Base-by-base conservation (phyloP, 805 yeast species). In the Myxozyma neglecta region DNA sequence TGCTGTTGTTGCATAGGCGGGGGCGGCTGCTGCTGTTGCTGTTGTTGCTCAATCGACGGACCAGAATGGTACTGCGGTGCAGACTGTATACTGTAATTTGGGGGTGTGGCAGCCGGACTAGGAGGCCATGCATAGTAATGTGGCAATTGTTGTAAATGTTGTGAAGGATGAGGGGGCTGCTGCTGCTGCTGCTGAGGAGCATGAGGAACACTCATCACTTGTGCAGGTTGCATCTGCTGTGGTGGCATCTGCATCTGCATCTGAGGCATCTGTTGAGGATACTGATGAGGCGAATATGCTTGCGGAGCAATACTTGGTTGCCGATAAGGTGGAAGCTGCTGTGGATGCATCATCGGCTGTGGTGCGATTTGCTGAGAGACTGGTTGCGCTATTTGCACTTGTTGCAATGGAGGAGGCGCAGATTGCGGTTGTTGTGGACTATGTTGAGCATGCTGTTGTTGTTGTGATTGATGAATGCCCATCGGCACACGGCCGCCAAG, bases 31-130 rank as follows among this genome's bases (percentile, higher is more conserved):
- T 53, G 45, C n/a, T 35, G 50, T 14, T 44, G 43, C 1, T 44
- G 57, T 43, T 7, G 50, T n/a, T 36, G 53, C 36, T 18, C 16
- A 6, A 6, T 34, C 32, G 53, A 44, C 6, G 44, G n/a, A 9
- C 51, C 37, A 48, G 56, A 47, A 16, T 37, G 56, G 24, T 54
- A 57, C 40, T 55, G 56, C 50, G 49, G 63, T 11, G 53, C 36
- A 9, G 63, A 56, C 14, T 48, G 63, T 14, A 57, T 48, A 24
- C 24, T 29, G 59, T 47, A 57, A 57, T 57, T 13, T 18, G 68
- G 61, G 7, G 68, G 65, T 6, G 83, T 74, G 8, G 85, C 87
- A 10, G 76, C 73, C 14, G 86, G 87, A 59, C 82, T 73, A 13
- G 83, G 83, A 0, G 85, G 83, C 44, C 80, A 73, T 20, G 51